A percentile compares a stretch with the other conserved stretches of the same genome.
These are phyloP conservation scores for Brassica juncea DNA, from an alignment of 345 rosid genomes.

Conservation along the genomic window DNA sequence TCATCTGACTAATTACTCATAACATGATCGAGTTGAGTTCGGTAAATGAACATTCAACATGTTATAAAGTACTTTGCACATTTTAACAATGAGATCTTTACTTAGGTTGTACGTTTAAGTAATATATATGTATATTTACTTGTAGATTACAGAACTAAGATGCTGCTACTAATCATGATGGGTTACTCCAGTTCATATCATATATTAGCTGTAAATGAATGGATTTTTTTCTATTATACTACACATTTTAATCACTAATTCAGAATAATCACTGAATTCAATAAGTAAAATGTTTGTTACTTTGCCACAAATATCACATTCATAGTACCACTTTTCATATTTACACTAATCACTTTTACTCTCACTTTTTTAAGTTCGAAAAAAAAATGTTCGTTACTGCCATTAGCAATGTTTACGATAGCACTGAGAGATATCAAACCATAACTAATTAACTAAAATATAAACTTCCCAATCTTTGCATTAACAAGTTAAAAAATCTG, in stretches of 20 bases:
- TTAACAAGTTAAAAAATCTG: neutral
- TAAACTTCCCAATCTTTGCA: neutral
- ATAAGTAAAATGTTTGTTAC: neutral
- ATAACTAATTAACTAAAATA: neutral
- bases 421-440: neutral
- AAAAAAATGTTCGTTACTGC: neutral
- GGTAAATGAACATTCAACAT: conserved; percentile 4
- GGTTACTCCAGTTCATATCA: neutral
- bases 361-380: too few relatives aligned
- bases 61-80: conserved; percentile 7
- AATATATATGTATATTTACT: neutral
- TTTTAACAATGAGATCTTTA: conserved; percentile 1
- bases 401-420: neutral
- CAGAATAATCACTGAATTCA: neutral
- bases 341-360: too few relatives aligned
- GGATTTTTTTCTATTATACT: neutral
- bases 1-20: neutral
- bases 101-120: conserved; percentile 28
- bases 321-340: too few relatives aligned
- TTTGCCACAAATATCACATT: neutral
- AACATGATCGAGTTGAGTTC: neutral
- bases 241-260: neutral
- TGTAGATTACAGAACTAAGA: neutral
- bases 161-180: conserved; percentile 15
- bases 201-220: neutral